Conservation (phyloP, 2,329 filamentous ascomycete genomes). For the Colletotrichum orbiculare region DNA sequence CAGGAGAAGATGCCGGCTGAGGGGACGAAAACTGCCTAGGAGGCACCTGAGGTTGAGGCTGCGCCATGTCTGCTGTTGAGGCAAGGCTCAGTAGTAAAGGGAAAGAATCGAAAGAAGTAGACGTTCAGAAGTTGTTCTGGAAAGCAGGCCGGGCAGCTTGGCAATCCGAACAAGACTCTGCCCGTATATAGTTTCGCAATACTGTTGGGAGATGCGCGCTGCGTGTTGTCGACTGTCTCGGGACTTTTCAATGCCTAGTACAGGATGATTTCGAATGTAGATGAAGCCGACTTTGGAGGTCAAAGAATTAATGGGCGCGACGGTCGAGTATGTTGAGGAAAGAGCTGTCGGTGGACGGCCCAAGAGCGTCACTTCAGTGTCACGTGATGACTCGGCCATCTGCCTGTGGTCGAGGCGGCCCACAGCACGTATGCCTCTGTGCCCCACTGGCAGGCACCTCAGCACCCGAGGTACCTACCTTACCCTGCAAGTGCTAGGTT, state of each 20-base stretch:
- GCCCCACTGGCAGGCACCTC: too few relatives aligned
- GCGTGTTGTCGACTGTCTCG: too few relatives aligned
- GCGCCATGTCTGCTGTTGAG: slow-evolving; percentile 60
- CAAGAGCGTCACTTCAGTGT: slow-evolving; percentile 48
- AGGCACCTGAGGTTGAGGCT: slow-evolving; percentile 65
- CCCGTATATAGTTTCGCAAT: slow-evolving; percentile 53
- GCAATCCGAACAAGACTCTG: slow-evolving; percentile 55
- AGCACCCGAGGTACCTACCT: too few relatives aligned
- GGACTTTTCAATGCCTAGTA: too few relatives aligned
- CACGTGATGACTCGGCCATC: slow-evolving; percentile 48
- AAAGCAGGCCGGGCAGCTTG: slow-evolving; percentile 62
- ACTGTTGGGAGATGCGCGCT: neutral
- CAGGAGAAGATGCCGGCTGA: slow-evolving; percentile 71
- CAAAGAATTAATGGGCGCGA: neutral
- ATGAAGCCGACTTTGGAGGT: neutral
- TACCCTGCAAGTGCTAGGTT: neutral
- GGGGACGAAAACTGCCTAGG: slow-evolving; percentile 71
- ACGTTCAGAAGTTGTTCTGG: slow-evolving; percentile 27
- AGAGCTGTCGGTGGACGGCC: slow-evolving; percentile 24
- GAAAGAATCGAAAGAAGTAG: slow-evolving; percentile 26
- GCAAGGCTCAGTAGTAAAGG: slow-evolving; percentile 20
- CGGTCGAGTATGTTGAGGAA: slow-evolving; percentile 33
- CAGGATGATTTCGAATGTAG: too few relatives aligned
- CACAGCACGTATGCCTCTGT: too few relatives aligned
- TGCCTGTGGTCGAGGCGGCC: too few relatives aligned